These are phyloP conservation scores for Botryotinia globosa DNA, from an alignment of 2,329 filamentous ascomycete species.

Conservation along the genomic window DNA sequence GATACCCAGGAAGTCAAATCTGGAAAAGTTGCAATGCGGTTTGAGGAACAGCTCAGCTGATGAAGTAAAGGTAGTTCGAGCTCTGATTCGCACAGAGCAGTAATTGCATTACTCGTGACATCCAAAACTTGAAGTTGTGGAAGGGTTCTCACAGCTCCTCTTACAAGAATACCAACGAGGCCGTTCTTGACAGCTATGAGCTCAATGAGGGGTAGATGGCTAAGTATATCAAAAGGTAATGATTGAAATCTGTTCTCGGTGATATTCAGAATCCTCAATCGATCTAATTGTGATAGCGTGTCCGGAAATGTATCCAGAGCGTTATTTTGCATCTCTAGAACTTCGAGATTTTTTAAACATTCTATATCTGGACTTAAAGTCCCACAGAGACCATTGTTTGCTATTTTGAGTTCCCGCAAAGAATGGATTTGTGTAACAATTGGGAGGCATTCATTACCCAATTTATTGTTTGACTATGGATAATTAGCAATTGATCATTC, in stretches of 20 bases:
- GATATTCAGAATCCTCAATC: slow-evolving; percentile 74
- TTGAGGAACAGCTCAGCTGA: slow-evolving; percentile 74
- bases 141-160: slow-evolving; percentile 55
- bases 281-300: slow-evolving; percentile 62
- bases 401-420: slow-evolving; percentile 77
- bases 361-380: slow-evolving; percentile 62
- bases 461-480: slow-evolving; percentile 71
- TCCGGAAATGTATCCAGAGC: slow-evolving; percentile 68
- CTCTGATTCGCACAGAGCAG: slow-evolving; percentile 32
- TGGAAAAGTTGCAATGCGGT: slow-evolving; percentile 71
- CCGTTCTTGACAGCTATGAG: slow-evolving; percentile 75
- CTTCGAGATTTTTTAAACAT: slow-evolving; percentile 67
- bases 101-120: slow-evolving; percentile 72
- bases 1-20: slow-evolving; percentile 70
- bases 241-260: slow-evolving; percentile 72
- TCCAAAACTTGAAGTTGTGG: slow-evolving; percentile 71
- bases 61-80: slow-evolving; percentile 64
- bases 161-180: slow-evolving; percentile 69
- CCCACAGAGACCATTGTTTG: slow-evolving; percentile 72
- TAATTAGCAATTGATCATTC: slow-evolving; percentile 14
- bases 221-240: slow-evolving; percentile 68
- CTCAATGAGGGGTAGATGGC: slow-evolving; percentile 67
- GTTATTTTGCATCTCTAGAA: slow-evolving; percentile 80
- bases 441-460: slow-evolving; percentile 69
- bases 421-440: slow-evolving; percentile 69